Evolutionary conservation across 352 stramenopile genomes (phyloP).

Genomic region (Pythium biforme): DNA sequence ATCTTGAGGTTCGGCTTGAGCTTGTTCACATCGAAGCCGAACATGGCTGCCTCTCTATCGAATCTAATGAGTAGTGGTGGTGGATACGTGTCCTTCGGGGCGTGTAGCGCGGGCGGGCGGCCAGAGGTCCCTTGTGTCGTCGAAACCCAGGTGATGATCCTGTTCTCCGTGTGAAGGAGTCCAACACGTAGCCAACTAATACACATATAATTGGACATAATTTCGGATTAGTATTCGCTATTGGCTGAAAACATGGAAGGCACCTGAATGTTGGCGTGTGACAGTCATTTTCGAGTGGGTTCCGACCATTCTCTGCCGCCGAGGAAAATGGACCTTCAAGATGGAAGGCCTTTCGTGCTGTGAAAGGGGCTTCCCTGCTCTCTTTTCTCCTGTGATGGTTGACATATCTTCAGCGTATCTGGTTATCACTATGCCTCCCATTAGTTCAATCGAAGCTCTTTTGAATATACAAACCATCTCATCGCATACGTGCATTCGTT

Average conservation of each 20-base stretch:
- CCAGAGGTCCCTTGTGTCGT: neutral
- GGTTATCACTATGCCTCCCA: no score
- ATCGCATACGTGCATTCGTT: neutral
- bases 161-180: neutral
- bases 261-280: slow-evolving; percentile 22
- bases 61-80: neutral
- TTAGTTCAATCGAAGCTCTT: no score
- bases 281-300: slow-evolving; percentile 25
- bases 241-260: slow-evolving; percentile 15
- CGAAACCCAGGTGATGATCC: neutral
- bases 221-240: neutral
- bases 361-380: no score
- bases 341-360: no score
- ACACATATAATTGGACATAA: slow-evolving; percentile 15
- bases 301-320: neutral
- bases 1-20: slow-evolving; percentile 93
- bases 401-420: no score
- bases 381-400: no score
- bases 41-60: slow-evolving; percentile 46
- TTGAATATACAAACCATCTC: neutral
- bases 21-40: slow-evolving; percentile 91
- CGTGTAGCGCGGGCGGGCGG: neutral
- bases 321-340: neutral
- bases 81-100: neutral
- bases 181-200: neutral